Conservation (phyloP, 768 basidiomycete genomes). For the Tylopilus vinaceipallidus region DNA sequence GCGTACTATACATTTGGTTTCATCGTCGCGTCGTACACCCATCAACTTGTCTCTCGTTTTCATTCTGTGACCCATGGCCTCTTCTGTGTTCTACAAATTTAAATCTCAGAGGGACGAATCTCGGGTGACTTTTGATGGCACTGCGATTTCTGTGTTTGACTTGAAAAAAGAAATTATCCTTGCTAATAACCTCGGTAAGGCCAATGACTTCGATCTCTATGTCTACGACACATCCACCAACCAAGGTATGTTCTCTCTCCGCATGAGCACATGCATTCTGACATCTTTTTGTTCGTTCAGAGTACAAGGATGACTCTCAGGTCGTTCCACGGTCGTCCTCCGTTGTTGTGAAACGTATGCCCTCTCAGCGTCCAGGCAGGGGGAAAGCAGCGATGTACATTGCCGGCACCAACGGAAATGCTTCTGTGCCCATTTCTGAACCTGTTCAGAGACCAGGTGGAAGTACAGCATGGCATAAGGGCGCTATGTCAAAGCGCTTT, state of each 20-base stretch:
- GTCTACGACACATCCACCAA: constrained; percentile 82
- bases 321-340: constrained; percentile 95
- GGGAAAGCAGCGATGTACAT: constrained; percentile 80
- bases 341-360: constrained; percentile 88
- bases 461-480: constrained; percentile 58
- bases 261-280: not conserved
- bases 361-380: constrained; percentile 76
- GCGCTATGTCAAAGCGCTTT: constrained; percentile 85
- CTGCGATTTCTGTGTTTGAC: constrained; percentile 98
- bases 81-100: constrained; percentile 98
- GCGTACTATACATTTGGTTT: constrained; percentile 22
- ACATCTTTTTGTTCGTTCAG: constrained; percentile 38
- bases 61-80: constrained; percentile 55
- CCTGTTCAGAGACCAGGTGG: constrained; percentile 40
- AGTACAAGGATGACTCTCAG: constrained; percentile 87
- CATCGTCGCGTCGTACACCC: constrained; percentile 18
- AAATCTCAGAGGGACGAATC: constrained; percentile 93
- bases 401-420: constrained; percentile 42
- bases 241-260: constrained; percentile 66
- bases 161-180: constrained; percentile 98
- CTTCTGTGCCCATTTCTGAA: constrained; percentile 48
- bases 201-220: constrained; percentile 93
- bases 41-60: constrained; percentile 9
- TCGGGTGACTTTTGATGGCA: constrained; percentile 95
- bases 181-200: constrained; percentile 93